These are phyloP conservation scores for Saturnispora kantuleensis DNA, from an alignment of 805 yeast species.

Conservation along the genomic window DNA sequence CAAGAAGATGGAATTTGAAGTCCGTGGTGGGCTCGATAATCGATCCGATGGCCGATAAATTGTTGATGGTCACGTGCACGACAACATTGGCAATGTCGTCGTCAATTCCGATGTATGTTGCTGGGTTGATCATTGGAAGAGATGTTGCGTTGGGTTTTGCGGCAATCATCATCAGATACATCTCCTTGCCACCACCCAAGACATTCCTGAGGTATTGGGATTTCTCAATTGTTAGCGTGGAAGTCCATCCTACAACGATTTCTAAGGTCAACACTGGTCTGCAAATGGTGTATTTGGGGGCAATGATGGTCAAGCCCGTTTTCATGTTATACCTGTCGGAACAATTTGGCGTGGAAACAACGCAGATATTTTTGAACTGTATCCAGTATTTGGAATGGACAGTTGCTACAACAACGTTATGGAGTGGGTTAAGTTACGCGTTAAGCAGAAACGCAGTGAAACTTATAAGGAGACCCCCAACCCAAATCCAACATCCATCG, in stretches of 20 bases:
- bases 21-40: conserved; percentile 82
- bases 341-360: conserved; percentile 17
- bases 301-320: conserved; percentile 48
- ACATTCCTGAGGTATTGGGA: conserved; percentile 70
- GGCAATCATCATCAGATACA: conserved; percentile 64
- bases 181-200: conserved; percentile 65
- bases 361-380: conserved; percentile 18
- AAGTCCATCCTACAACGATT: conserved; percentile 77
- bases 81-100: conserved; percentile 59
- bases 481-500: not conserved
- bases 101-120: conserved; percentile 62
- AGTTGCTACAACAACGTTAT: conserved; percentile 61
- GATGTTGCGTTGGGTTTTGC: conserved; percentile 65
- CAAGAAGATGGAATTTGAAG: conserved; percentile 65
- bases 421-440: conserved; percentile 72
- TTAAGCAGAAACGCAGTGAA: conserved; percentile 62
- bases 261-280: conserved; percentile 85
- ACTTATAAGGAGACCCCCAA: conserved; percentile 10
- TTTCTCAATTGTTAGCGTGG: conserved; percentile 69
- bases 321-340: conserved; percentile 28
- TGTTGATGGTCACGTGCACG: conserved; percentile 80
- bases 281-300: conserved; percentile 83
- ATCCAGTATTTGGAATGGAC: conserved; percentile 35
- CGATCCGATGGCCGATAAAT: conserved; percentile 94
- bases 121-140: conserved; percentile 69